Conservation (phyloP, 2,329 filamentous ascomycete genomes). For the Xenoacremonium recifei region DNA sequence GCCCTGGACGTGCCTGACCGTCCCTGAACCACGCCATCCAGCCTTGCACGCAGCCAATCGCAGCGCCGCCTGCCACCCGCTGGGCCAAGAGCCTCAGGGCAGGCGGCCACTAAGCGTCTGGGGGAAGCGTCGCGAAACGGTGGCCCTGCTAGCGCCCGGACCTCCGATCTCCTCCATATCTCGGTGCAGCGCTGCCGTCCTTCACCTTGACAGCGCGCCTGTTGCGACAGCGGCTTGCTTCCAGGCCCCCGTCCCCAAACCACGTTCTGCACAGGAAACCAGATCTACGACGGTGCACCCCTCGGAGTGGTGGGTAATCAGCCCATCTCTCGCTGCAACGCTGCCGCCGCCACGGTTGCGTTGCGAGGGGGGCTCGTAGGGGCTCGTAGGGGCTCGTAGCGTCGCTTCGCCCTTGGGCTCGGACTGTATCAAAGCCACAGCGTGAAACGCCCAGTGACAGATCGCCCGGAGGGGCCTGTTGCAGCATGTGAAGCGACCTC, state of each 20-base stretch:
- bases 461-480: not conserved
- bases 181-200: too few species aligned
- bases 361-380: too few species aligned
- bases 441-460: not conserved
- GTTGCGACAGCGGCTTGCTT: not conserved
- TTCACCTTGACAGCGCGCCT: too few species aligned
- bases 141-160: slow-evolving; percentile 1
- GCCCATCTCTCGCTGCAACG: slow-evolving; percentile 14
- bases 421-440: not conserved
- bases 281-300: slow-evolving; percentile 1
- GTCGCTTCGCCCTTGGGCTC: not conserved
- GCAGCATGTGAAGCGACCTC: not conserved
- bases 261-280: not conserved
- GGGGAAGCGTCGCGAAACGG: slow-evolving; percentile 2
- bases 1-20: not conserved
- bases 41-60: not conserved
- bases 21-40: not conserved
- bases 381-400: not conserved
- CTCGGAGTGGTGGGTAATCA: slow-evolving; percentile 12
- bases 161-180: too few species aligned
- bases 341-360: too few species aligned
- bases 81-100: slow-evolving; percentile 7
- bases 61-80: not conserved
- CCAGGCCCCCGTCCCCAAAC: not conserved
- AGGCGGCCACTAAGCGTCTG: not conserved